phyloP scores from a whole-genome alignment of 768 basidiomycete genomes.

The Filobasidium floriforme region DNA sequence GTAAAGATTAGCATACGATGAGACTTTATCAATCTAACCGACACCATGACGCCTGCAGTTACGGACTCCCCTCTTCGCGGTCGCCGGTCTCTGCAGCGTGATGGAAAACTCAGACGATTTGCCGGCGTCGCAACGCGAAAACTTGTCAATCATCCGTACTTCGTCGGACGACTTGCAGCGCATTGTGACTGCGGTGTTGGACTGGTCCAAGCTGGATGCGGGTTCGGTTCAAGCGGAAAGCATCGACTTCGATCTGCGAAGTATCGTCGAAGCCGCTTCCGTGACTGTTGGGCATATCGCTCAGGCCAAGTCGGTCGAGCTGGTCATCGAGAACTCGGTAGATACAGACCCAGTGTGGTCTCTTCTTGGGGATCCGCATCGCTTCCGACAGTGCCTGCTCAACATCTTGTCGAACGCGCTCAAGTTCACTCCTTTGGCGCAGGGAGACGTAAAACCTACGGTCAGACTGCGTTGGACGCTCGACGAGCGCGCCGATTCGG shows the following conservation, averaged over 20 bases:
- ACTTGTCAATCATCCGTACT: constrained; percentile 34
- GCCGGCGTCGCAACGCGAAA: constrained; percentile 31
- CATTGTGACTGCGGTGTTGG: constrained; percentile 38
- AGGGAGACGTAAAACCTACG: background rate
- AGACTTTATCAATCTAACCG: too few species aligned
- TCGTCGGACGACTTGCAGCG: constrained; percentile 33
- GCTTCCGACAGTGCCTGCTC: constrained; percentile 33
- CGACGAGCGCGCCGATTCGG: constrained; percentile 14
- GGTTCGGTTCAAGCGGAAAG: constrained; percentile 32
- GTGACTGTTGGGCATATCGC: constrained; percentile 33
- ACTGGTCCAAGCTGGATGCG: constrained; percentile 25
- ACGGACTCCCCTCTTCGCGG: constrained; percentile 32
- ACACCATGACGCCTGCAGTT: background rate
- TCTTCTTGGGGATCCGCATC: constrained; percentile 33
- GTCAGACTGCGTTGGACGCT: constrained; percentile 24
- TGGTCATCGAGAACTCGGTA: constrained; percentile 29
- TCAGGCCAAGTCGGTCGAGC: constrained; percentile 31
- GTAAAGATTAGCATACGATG: too few species aligned
- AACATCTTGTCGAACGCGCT: constrained; percentile 35
- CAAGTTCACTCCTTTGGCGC: constrained; percentile 33
- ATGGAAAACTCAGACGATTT: constrained; percentile 33
- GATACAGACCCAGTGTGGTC: constrained; percentile 29
- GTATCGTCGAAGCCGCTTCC: constrained; percentile 30
- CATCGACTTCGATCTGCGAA: constrained; percentile 35
- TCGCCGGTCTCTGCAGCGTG: constrained; percentile 34